Evolutionary conservation across 1,284 basidiomycete species (phyloP).

Genomic region (Pyrrhoderma noxium): DNA sequence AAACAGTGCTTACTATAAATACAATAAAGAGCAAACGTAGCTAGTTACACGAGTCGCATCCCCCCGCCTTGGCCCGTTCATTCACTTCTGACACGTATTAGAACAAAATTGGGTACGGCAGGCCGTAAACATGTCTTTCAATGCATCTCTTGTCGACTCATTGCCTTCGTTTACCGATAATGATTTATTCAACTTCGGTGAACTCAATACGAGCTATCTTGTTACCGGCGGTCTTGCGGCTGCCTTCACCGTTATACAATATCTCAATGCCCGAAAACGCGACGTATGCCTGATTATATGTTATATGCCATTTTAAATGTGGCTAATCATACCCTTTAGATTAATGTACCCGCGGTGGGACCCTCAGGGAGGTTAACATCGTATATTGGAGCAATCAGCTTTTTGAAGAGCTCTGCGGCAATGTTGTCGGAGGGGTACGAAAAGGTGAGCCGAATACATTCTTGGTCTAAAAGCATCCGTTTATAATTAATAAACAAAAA

Average conservation of each 20-base stretch:
- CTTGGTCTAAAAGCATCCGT: not conserved
- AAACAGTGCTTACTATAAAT: too few species aligned
- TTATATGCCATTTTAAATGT: not conserved
- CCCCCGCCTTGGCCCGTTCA: too few species aligned
- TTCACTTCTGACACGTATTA: too few species aligned
- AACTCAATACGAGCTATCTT: not conserved
- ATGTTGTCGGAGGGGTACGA: conserved; percentile 11
- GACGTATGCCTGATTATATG: conserved; percentile 11
- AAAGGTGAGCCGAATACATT: conserved; percentile 8
- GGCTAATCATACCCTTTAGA: not conserved
- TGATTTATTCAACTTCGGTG: not conserved
- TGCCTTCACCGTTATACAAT: conserved; percentile 6
- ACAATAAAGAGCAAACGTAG: too few species aligned
- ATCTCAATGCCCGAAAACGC: conserved; percentile 9
- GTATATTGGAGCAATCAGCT: conserved; percentile 9
- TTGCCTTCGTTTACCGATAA: not conserved
- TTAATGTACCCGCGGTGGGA: conserved; percentile 9
- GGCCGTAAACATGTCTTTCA: too few species aligned
- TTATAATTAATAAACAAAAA: not conserved
- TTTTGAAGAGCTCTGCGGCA: not conserved
- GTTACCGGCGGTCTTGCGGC: not conserved
- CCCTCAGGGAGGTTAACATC: conserved; percentile 9
- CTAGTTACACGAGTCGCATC: too few species aligned
- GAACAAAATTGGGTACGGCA: too few species aligned
- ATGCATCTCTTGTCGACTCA: not conserved